These are phyloP conservation scores for Metschnikowia colocasiae DNA, from an alignment of 805 yeast species.

Conservation along the genomic window DNA sequence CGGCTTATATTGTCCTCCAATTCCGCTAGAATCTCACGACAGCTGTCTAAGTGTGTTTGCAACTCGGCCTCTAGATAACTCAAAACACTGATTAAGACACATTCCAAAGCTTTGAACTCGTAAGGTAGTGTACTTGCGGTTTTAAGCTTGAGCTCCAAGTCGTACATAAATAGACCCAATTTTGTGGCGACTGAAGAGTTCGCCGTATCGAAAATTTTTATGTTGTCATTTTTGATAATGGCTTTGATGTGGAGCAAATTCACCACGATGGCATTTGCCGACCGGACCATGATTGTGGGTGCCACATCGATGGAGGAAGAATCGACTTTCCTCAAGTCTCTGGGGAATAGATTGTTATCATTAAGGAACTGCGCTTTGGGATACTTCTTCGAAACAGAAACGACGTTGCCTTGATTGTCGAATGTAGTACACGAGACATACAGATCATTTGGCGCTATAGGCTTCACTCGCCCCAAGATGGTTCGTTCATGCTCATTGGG, in stretches of 20 bases:
- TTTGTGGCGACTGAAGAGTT: slow-evolving; percentile 63
- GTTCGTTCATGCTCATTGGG: slow-evolving; percentile 6
- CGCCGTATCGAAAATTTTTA: slow-evolving; percentile 79
- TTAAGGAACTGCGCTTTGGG: slow-evolving; percentile 68
- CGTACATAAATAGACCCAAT: slow-evolving; percentile 78
- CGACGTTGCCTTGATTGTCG: slow-evolving; percentile 63
- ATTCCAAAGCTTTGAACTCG: slow-evolving; percentile 81
- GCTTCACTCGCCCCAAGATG: slow-evolving; percentile 26
- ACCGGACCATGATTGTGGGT: slow-evolving; percentile 80
- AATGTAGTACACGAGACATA: slow-evolving; percentile 79
- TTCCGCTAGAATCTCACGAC: slow-evolving; percentile 63
- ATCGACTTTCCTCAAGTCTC: slow-evolving; percentile 86
- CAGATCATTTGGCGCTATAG: slow-evolving; percentile 46
- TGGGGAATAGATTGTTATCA: slow-evolving; percentile 72
- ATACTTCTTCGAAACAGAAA: slow-evolving; percentile 66
- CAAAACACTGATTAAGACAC: slow-evolving; percentile 77
- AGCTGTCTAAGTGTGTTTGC: slow-evolving; percentile 50
- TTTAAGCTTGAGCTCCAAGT: slow-evolving; percentile 69
- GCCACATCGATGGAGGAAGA: slow-evolving; percentile 72
- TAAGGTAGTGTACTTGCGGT: slow-evolving; percentile 34
- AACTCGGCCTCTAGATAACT: slow-evolving; percentile 75
- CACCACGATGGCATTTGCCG: slow-evolving; percentile 69
- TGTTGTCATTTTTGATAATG: slow-evolving; percentile 72
- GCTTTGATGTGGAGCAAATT: slow-evolving; percentile 88
- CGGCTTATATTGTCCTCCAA: slow-evolving; percentile 80